Evolutionary conservation across 345 rosid species (phyloP), one percentile per base, ranked within the genome.

Genomic region (Microthlaspi erraticum): DNA sequence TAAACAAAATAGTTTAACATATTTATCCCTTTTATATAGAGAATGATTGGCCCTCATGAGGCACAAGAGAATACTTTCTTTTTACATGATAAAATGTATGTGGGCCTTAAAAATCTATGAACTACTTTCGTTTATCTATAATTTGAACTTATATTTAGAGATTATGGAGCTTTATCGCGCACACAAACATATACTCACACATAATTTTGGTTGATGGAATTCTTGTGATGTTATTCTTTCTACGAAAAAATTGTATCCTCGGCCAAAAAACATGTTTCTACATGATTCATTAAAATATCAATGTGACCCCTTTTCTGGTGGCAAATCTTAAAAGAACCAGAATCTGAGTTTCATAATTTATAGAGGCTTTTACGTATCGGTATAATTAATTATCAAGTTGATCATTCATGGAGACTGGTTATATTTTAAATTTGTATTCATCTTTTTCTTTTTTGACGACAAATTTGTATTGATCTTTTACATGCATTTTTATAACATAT

Each of bases 321-420:
- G 72, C 72, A 73, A 56, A 73, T 73, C 72, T 73, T 65, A 38
- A 73, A 65, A 65, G 60, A 65, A 31, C 60, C 43, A 72, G 42
- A 72, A 72, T 72, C 77, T 55, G 26, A 72, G 59, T 72, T 64
- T 37, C 13, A 37, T 29, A 56, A 45, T 11, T 51, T 41, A 9
- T 37, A 50, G 14, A 34, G 16, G 23, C 18, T 32, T 61, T 41
- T 13, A 17, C 26, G 9, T n/a, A 33, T 42, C 43, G 18, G 0
- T 14, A 7, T 71, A 63, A 44, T 46, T 37, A 64, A 55, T 37
- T 59, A 5, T 45, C 64, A 54, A 36, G 58, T 55, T 63, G 61
- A 71, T 61, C 17, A 41, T 10, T 61, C 17, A 41, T 10, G 1
- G 19, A 33, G 17, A 43, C 53, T 43, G 53, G 12, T 43, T 1